phyloP scores from a whole-genome alignment of 768 basidiomycete species.

The Pleurotus pulmonarius region DNA sequence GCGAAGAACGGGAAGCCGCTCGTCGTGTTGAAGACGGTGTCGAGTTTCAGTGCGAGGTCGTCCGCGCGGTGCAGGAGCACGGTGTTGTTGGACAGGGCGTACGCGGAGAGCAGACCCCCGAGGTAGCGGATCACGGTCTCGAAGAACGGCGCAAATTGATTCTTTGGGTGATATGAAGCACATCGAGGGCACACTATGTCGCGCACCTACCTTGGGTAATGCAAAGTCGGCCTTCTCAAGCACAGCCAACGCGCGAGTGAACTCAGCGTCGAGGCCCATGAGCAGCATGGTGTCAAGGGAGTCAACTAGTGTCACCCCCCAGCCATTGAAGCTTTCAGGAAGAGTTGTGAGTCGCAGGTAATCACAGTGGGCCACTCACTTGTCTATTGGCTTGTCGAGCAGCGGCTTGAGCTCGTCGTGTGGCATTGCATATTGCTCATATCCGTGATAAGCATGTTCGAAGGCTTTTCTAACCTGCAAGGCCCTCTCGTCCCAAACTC shows the following conservation, averaged over 20 bases:
- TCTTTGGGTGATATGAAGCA: constrained; percentile 13
- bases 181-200: background rate
- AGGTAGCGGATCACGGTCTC: constrained; percentile 90
- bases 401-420: constrained; percentile 62
- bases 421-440: constrained; percentile 57
- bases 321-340: constrained; percentile 65
- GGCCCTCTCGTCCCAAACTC: constrained; percentile 51
- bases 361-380: constrained; percentile 1
- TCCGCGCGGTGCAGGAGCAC: constrained; percentile 68
- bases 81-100: constrained; percentile 65
- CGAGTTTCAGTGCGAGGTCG: constrained; percentile 69
- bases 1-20: constrained; percentile 69
- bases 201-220: constrained; percentile 25
- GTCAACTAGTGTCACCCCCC: constrained; percentile 77
- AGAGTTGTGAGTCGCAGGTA: background rate
- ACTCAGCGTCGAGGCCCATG: constrained; percentile 74
- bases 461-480: constrained; percentile 59
- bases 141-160: constrained; percentile 53
- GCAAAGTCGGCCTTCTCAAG: constrained; percentile 23
- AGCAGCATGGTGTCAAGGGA: constrained; percentile 84
- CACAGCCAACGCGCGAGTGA: constrained; percentile 54
- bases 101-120: constrained; percentile 82
- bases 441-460: constrained; percentile 64
- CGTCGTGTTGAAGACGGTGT: constrained; percentile 67
- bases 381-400: constrained; percentile 17